Evolutionary conservation across 352 stramenopile species (phyloP).

Genomic region (Globisporangium uncinulatum): DNA sequence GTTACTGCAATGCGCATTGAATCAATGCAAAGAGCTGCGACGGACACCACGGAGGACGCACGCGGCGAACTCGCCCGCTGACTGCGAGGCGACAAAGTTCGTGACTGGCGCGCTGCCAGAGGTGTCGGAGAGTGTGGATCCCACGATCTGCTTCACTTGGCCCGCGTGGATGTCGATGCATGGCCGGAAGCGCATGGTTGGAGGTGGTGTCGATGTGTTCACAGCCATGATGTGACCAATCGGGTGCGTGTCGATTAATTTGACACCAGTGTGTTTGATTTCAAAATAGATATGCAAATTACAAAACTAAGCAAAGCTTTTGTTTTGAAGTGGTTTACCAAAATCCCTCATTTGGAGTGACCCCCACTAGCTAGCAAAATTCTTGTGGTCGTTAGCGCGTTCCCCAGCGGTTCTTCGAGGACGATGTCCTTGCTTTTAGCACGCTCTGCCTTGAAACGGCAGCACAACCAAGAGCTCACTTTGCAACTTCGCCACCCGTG

Average conservation of each 20-base stretch:
- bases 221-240: conserved; percentile 3
- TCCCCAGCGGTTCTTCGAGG: conserved; percentile 7
- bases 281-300: too few species aligned
- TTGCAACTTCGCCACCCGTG: background rate
- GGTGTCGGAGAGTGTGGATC: conserved; percentile 93
- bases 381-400: conserved; percentile 10
- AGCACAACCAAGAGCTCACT: conserved; percentile 3
- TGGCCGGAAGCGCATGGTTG: conserved; percentile 93
- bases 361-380: background rate
- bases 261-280: too few species aligned
- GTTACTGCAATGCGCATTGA: background rate
- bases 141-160: conserved; percentile 99
- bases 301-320: background rate
- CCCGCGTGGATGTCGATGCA: conserved; percentile 98
- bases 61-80: conserved; percentile 68
- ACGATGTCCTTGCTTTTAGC: background rate
- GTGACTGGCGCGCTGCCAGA: conserved; percentile 59
- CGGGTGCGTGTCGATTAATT: background rate
- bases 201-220: background rate
- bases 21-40: background rate
- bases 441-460: conserved; percentile 2
- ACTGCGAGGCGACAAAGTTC: conserved; percentile 90
- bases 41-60: conserved; percentile 13
- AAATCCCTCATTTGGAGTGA: background rate
- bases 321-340: background rate